Base-by-base conservation (phyloP, 2,329 filamentous ascomycete species). In the Nemania sp. region DNA sequence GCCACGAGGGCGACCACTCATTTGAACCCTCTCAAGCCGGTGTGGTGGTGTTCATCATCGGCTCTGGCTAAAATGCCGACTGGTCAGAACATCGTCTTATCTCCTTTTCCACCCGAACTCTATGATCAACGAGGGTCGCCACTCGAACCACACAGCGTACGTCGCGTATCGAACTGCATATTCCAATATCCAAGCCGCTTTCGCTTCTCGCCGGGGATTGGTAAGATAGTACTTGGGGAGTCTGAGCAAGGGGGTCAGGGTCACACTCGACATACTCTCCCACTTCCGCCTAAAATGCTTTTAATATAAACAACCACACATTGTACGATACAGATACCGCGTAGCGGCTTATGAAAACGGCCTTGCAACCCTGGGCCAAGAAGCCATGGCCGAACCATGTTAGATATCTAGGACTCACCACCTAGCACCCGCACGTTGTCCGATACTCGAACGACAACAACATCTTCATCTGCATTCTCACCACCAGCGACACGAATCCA, bases 331-430 rank as follows among this genome's bases (percentile, higher is more conserved):
- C 39, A 48, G 40, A 52, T 47, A 23, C 36, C 44, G 17, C 23
- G n/a, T 19, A 56, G 51, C 56, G 58, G 58, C 58, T 61, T 55
- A 56, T 59, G 31, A 23, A 40, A 52, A n/a, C 23, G 12, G 22
- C 22, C 15, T 5, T 33, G 8, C 22, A n/a, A 14, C 9, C n/a
- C 17, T 4, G 11, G n/a, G 15, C 9, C 26, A 12, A 33, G 28
- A 28, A 19, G 5, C 14, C 7, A 31, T 26, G n/a, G 37, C 24
- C 43, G 5, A n/a, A n/a, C 41, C 11, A 42, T 43, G 31, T 19
- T 23, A 56, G 50, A 52, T 64, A 66, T 65, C 60, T 65, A 63
- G 49, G 56, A 54, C 34, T 36, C 47, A 40, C n/a, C 39, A 31
- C 41, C 59, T 57, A 33, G 54, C 22, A 36, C 46, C 51, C 44